Evolutionary conservation across 176 grass and related monocot species (phyloP), one percentile per base, ranked within the genome.

Genomic region (Elymus sibiricus): DNA sequence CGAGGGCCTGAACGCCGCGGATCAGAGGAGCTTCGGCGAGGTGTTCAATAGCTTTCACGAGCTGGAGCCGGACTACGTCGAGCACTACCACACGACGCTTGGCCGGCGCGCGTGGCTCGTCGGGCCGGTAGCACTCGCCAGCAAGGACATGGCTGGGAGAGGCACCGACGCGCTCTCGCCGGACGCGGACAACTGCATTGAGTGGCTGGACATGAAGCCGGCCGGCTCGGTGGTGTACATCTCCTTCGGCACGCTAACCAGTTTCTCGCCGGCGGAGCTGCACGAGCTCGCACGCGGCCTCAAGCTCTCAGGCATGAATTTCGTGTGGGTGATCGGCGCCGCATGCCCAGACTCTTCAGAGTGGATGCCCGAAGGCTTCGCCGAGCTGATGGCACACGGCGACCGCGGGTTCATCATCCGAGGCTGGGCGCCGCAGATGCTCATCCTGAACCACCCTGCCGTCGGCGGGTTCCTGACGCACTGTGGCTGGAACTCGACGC

Each of bases 401-500:
- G 55, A 2, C 55, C 55, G 55, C 55, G 55, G 55, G 55, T 58
- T 58, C 55, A 58, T 58, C 55, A 58, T 58, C 55, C 55, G 19
- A 58, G 55, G 55, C 55, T 58, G 55, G 55, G 55, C 55, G 55
- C 55, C 55, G 55, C 55, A 58, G 55, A 58, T 58, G 55, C 55
- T 58, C 55, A 58, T 58, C 55, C 19, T 58, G 55, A 58, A 58
- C 55, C 55, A 58, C 55, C 55, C 21, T 58, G 55, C 55, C 55
- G 21, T 58, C 55, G 21, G 55, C 2, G 55, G 55, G 55, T 58
- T 58, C 55, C 19, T 93, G 11, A 90, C 85, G 31, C 91, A 93
- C 77, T 90, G 91, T 6, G 85, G 85, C 1, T 93, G 91, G 85
- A 93, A 93, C 82, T 93, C 88, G 21, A 83, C 72, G 6, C 9